A percentile compares a stretch with the other conserved stretches of the same genome.
These are phyloP conservation scores for Citrullus mucosospermus DNA, from an alignment of 306 rosid genomes.

Conservation along the genomic window DNA sequence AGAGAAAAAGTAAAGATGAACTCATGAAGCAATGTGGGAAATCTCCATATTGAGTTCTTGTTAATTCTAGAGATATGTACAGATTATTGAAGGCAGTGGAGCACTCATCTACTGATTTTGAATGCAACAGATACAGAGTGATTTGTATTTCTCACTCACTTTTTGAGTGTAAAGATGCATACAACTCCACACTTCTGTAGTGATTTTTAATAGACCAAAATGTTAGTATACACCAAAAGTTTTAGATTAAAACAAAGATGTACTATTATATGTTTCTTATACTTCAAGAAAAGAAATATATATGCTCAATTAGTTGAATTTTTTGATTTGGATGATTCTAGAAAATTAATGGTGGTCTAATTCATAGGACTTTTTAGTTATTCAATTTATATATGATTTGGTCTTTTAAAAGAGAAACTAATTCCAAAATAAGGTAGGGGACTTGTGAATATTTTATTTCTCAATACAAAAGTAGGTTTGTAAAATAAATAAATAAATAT, in stretches of 20 bases:
- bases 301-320: no score
- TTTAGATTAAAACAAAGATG: not conserved
- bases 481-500: no score
- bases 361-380: no score
- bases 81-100: constrained; percentile 18
- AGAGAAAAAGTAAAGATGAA: constrained; percentile 16
- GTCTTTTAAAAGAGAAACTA: no score
- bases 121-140: not conserved
- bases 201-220: not conserved
- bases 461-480: no score
- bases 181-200: not conserved
- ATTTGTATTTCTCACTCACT: not conserved
- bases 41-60: not conserved
- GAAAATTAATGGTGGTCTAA: no score
- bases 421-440: no score
- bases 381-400: no score
- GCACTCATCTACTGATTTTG: not conserved
- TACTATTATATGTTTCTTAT: not conserved
- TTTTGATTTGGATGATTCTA: no score
- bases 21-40: constrained; percentile 19
- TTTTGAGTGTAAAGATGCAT: not conserved
- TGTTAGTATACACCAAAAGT: not conserved
- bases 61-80: constrained; percentile 23
- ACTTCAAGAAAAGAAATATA: not conserved
- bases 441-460: no score